Evolutionary conservation across 2,329 filamentous ascomycete genomes (phyloP).

Genomic region (Alternaria rosae): DNA sequence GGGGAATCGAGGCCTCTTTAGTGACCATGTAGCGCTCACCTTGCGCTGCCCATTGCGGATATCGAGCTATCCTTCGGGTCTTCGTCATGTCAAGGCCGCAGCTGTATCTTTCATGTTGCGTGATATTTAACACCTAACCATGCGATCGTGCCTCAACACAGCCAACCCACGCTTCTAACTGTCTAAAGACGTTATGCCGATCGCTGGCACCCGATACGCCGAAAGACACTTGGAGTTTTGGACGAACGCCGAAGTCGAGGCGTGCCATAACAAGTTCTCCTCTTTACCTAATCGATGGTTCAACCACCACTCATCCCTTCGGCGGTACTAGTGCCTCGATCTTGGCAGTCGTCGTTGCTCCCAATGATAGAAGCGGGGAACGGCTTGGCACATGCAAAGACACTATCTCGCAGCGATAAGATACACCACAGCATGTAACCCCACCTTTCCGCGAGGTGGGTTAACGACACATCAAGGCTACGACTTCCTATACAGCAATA

Average conservation of each 20-base stretch:
- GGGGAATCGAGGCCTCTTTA: neutral
- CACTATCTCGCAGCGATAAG: slow-evolving; percentile 9
- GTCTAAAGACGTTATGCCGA: neutral
- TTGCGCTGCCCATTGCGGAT: neutral
- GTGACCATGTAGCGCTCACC: neutral
- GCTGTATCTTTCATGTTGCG: neutral
- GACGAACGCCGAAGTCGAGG: neutral
- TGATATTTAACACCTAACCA: neutral
- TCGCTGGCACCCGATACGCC: neutral
- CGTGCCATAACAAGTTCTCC: neutral
- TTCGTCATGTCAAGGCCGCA: neutral
- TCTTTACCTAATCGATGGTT: neutral
- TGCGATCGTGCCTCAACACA: neutral
- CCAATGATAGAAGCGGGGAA: neutral
- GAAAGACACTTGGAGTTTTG: neutral
- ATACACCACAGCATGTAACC: neutral
- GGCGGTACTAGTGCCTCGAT: neutral
- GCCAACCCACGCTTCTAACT: neutral
- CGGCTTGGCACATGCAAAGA: slow-evolving; percentile 3
- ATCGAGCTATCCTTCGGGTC: neutral
- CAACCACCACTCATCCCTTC: neutral
- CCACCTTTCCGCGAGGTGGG: neutral
- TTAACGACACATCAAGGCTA: neutral
- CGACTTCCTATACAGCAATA: neutral
- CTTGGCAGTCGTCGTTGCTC: neutral